Evolutionary conservation across 306 rosid genomes (phyloP).

Genomic region (Cucurbita argyrosperma): DNA sequence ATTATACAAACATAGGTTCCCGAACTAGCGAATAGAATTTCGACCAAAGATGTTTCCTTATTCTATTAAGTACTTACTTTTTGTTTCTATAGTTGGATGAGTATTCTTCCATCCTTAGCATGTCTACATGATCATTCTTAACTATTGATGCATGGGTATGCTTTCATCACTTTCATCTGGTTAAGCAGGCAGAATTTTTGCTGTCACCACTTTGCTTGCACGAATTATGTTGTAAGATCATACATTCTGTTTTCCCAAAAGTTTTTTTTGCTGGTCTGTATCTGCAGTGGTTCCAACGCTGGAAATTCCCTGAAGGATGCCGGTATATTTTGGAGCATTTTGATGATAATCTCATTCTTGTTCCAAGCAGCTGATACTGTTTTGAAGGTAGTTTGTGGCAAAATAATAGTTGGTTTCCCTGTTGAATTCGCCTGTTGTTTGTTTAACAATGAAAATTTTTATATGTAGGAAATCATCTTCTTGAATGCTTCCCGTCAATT

Average conservation of each 20-base stretch:
- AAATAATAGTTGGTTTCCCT: slow-evolving; percentile 4
- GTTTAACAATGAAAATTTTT: slow-evolving; percentile 18
- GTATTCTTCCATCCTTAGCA: not conserved
- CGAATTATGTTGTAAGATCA: not conserved
- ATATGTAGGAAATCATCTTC: slow-evolving; percentile 62
- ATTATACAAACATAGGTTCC: not conserved
- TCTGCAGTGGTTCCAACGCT: slow-evolving; percentile 65
- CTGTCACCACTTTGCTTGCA: not conserved
- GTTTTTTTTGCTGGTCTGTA: slow-evolving; percentile 10
- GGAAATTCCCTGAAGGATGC: slow-evolving; percentile 68
- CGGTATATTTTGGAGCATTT: slow-evolving; percentile 71
- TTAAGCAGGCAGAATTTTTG: not conserved
- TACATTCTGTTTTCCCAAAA: not conserved
- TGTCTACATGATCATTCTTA: not conserved
- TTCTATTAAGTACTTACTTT: not conserved
- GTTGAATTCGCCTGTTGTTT: not conserved
- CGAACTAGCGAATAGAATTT: not conserved
- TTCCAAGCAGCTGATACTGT: slow-evolving; percentile 85
- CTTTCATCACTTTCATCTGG: not conserved
- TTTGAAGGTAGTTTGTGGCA: slow-evolving; percentile 46
- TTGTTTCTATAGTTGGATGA: not conserved
- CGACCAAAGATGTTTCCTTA: not conserved
- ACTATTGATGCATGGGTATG: not conserved
- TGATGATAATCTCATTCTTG: slow-evolving; percentile 77
- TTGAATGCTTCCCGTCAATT: slow-evolving; percentile 36